These are phyloP conservation scores for Henckelia pumila DNA, from an alignment of 257 asterid species.

Conservation along the genomic window DNA sequence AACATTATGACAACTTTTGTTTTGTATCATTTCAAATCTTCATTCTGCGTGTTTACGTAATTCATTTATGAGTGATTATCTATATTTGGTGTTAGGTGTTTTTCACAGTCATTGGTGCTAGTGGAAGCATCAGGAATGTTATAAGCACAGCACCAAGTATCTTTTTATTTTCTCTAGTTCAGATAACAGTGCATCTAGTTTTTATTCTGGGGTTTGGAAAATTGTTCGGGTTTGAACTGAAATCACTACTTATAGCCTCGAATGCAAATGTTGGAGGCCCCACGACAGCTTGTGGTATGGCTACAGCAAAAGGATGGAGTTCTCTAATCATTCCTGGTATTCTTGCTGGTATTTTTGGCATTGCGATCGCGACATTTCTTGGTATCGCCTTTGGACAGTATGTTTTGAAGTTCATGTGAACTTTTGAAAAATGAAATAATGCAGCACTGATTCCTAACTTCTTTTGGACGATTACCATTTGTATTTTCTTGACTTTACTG, in stretches of 20 bases:
- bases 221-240: conserved; percentile 64
- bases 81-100: neutral
- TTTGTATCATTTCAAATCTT: neutral
- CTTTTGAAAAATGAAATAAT: neutral
- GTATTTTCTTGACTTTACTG: neutral
- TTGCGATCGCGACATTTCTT: conserved; percentile 79
- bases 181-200: conserved; percentile 1
- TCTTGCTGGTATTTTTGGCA: conserved; percentile 91
- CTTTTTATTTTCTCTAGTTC: neutral
- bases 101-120: neutral
- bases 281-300: conserved; percentile 96
- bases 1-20: neutral
- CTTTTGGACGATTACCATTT: neutral
- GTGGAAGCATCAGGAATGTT: neutral
- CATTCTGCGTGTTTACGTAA: neutral
- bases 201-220: conserved; percentile 78
- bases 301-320: conserved; percentile 93
- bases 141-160: neutral
- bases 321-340: conserved; percentile 78
- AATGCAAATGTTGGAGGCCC: conserved; percentile 99
- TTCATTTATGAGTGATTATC: neutral
- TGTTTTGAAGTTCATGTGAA: conserved; percentile 65
- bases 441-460: neutral
- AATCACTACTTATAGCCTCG: conserved; percentile 77
- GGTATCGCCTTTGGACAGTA: conserved; percentile 74